Evolutionary conservation across 108 stramenopile genomes (phyloP).

Genomic region (Skeletonema grethae): DNA sequence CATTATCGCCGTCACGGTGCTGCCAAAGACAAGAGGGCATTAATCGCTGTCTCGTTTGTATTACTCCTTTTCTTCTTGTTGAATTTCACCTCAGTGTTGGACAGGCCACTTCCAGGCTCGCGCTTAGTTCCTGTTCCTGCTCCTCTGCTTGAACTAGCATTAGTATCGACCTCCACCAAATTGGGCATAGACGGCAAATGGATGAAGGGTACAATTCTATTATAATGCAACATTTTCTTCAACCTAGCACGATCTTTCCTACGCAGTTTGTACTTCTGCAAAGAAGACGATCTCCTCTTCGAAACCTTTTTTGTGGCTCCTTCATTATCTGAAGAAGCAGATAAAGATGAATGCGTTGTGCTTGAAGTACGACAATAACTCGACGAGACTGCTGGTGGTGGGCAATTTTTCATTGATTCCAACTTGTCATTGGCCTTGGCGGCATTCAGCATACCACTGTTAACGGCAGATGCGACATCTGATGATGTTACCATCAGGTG

Average conservation of each 20-base stretch:
- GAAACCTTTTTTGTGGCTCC: constrained; percentile 3
- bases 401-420: constrained; percentile 3
- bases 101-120: neutral
- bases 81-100: neutral
- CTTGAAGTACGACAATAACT: neutral
- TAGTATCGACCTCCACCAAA: neutral
- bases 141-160: neutral
- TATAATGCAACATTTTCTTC: constrained; percentile 27
- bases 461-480: constrained; percentile 21
- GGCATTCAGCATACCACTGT: constrained; percentile 25
- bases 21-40: constrained; percentile 8
- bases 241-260: constrained; percentile 25
- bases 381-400: neutral
- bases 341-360: constrained; percentile 12
- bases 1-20: neutral
- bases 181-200: constrained; percentile 21
- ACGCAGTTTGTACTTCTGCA: neutral
- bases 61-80: constrained; percentile 12
- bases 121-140: neutral
- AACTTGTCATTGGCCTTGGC: constrained; percentile 21
- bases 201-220: constrained; percentile 44
- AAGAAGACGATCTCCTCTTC: neutral
- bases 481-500: neutral
- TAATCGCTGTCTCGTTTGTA: constrained; percentile 1
- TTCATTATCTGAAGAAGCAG: neutral